phyloP scores from a whole-genome alignment of 2,329 filamentous ascomycete genomes.

The Phoma sp. region DNA sequence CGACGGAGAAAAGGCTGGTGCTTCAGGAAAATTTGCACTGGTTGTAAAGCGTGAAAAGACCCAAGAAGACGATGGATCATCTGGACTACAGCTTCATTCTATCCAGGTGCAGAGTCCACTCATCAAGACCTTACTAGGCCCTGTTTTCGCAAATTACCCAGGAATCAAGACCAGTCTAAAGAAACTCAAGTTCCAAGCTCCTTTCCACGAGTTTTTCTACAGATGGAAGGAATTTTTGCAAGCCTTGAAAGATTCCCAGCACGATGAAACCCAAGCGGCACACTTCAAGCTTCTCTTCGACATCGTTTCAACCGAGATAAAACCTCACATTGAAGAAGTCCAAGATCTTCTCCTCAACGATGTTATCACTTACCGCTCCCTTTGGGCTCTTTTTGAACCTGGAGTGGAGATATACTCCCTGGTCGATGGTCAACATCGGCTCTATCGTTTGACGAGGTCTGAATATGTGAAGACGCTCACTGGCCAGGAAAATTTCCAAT shows the following conservation, averaged over 20 bases:
- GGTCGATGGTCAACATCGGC: slow-evolving; percentile 29
- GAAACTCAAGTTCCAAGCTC: slow-evolving; percentile 64
- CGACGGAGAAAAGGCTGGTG: neutral
- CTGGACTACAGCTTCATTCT: slow-evolving; percentile 60
- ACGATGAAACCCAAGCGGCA: slow-evolving; percentile 32
- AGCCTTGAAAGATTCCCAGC: slow-evolving; percentile 16
- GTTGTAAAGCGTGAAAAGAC: neutral
- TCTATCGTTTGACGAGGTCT: slow-evolving; percentile 24
- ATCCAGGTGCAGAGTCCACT: slow-evolving; percentile 68
- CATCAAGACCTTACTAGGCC: slow-evolving; percentile 61
- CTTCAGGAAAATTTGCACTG: neutral
- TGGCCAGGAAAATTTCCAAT: slow-evolving; percentile 23
- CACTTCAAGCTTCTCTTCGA: slow-evolving; percentile 47
- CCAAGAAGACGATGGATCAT: neutral
- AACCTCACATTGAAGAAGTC: slow-evolving; percentile 44
- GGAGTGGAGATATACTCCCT: slow-evolving; percentile 28
- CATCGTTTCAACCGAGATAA: slow-evolving; percentile 45
- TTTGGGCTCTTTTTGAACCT: slow-evolving; percentile 52
- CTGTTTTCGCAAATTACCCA: slow-evolving; percentile 64
- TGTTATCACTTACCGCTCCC: slow-evolving; percentile 45
- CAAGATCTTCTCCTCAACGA: slow-evolving; percentile 43
- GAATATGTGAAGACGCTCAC: slow-evolving; percentile 11
- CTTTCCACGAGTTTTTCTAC: slow-evolving; percentile 69
- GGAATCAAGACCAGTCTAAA: slow-evolving; percentile 65
- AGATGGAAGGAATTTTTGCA: slow-evolving; percentile 57